Percentiles rank a stretch among this genome's conserved stretches.
Conservation (phyloP, 768 basidiomycete species). For the Xerocomus spinulosus region DNA sequence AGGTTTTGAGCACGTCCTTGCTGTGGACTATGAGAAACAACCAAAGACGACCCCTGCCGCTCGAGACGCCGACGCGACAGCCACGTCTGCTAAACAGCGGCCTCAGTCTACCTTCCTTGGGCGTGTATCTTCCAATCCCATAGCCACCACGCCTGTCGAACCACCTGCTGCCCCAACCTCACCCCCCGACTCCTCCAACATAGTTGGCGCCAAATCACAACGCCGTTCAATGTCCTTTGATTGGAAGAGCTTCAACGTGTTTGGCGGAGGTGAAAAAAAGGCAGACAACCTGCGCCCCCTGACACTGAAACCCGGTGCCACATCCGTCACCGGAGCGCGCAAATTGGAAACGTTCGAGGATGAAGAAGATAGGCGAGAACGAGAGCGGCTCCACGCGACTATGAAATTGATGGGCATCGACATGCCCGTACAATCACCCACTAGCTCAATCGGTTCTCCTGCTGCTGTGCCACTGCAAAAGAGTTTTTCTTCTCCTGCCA, state of each 20-base stretch:
- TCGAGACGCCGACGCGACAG: constrained; percentile 13
- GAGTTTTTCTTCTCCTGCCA: constrained; percentile 36
- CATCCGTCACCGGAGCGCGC: constrained; percentile 55
- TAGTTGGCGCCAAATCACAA: constrained; percentile 40
- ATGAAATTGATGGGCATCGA: constrained; percentile 94
- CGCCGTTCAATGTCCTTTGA: constrained; percentile 81
- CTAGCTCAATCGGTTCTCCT: constrained; percentile 17
- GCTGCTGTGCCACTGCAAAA: constrained; percentile 38
- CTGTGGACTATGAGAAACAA: constrained; percentile 80
- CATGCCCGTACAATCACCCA: constrained; percentile 49
- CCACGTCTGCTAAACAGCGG: constrained; percentile 40
- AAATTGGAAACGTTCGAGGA: constrained; percentile 88
- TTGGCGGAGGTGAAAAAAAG: constrained; percentile 60
- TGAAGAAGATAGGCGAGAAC: constrained; percentile 83
- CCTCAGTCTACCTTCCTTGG: constrained; percentile 59
- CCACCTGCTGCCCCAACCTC: constrained; percentile 19
- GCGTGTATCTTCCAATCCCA: constrained; percentile 34
- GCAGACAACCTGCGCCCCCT: constrained; percentile 61
- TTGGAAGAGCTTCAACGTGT: constrained; percentile 76
- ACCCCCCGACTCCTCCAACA: constrained; percentile 23
- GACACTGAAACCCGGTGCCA: constrained; percentile 64
- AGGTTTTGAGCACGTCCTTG: constrained; percentile 94
- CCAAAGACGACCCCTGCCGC: constrained; percentile 40
- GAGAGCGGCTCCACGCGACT: constrained; percentile 83
- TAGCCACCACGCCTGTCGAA: constrained; percentile 32